Evolutionary conservation across 2,329 filamentous ascomycete species (phyloP).

Genomic region (Aspergillus jensenii): DNA sequence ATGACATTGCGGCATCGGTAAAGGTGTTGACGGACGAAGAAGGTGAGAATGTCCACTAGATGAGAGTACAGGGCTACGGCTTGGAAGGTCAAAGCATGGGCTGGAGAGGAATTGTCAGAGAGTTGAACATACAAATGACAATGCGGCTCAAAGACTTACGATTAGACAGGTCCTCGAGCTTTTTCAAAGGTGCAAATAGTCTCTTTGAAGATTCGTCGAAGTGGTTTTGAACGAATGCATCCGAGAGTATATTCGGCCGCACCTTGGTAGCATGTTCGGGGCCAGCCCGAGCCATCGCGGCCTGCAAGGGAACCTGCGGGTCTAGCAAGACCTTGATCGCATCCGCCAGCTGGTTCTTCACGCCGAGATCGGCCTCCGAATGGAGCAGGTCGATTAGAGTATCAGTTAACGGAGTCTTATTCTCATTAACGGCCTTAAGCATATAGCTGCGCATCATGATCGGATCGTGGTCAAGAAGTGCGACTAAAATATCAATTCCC

Average conservation of each 20-base stretch:
- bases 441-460: slow-evolving; percentile 92
- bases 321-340: slow-evolving; percentile 92
- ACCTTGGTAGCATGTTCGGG: slow-evolving; percentile 68
- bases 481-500: slow-evolving; percentile 88
- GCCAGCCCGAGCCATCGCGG: slow-evolving; percentile 61
- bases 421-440: slow-evolving; percentile 86
- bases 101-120: slow-evolving; percentile 34
- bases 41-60: slow-evolving; percentile 88
- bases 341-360: slow-evolving; percentile 94
- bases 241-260: slow-evolving; percentile 71
- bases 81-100: slow-evolving; percentile 73
- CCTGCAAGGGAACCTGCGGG: slow-evolving; percentile 59
- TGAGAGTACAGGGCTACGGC: slow-evolving; percentile 90
- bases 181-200: slow-evolving; percentile 82
- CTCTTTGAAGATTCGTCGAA: slow-evolving; percentile 84
- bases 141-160: slow-evolving; percentile 40
- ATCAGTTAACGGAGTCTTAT: slow-evolving; percentile 81
- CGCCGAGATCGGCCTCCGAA: slow-evolving; percentile 86
- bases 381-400: slow-evolving; percentile 89
- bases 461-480: slow-evolving; percentile 93
- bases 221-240: slow-evolving; percentile 81
- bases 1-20: slow-evolving; percentile 87
- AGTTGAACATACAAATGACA: not conserved
- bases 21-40: slow-evolving; percentile 87
- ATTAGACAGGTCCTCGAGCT: slow-evolving; percentile 65